Evolutionary conservation across 148 eudicot genomes (phyloP), one percentile per base, ranked within the genome.

Genomic region (Vaccinium corymbosum): DNA sequence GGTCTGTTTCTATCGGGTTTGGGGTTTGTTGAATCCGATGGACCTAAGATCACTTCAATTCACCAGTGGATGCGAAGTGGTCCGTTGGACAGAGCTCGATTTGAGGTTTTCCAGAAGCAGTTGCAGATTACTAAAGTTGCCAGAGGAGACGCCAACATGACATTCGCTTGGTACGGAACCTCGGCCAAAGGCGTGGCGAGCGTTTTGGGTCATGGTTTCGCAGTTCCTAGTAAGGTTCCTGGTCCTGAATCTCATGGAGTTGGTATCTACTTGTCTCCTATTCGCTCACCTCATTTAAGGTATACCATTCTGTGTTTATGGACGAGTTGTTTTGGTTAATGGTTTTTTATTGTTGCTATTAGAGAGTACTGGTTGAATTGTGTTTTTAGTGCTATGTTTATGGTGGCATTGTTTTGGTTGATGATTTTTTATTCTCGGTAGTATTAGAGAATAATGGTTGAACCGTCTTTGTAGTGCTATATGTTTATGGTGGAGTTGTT

Each of bases 251-350:
- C 87, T 78, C 86, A 83, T 87, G 94, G 94, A 25, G 80, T 81
- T 59, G 94, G 97, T n/a, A 87, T 91, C 22, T 88, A 92, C 86
- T 83, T 93, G 84, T 91, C 93, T 46, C 89, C 92, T 42, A 25
- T 85, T 11, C 83, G 83, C 3, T 85, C 76, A 27, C 87, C 92
- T 9, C 85, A 87, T 38, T 12, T 81, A 27, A 93, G 96, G 96
- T 93, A 84, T n/a, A 8, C 66, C 66, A 59, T 20, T 59, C 10
- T 7, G 10, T 61, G 68, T 62, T n/a, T 62, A 62, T 62, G 0
- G 10, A 20, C 0, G 11, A 61, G 3, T 62, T 62, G 11, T 62
- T 8, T 62, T n/a, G 68, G 68, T n/a, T 62, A 25, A 20, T 59
- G 64, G 20, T 59, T 59, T 19, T 35, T 42, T 42, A 4, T 42